Evolutionary conservation across 2,329 filamentous ascomycete species (phyloP).

Genomic region (Talaromyces sp.): DNA sequence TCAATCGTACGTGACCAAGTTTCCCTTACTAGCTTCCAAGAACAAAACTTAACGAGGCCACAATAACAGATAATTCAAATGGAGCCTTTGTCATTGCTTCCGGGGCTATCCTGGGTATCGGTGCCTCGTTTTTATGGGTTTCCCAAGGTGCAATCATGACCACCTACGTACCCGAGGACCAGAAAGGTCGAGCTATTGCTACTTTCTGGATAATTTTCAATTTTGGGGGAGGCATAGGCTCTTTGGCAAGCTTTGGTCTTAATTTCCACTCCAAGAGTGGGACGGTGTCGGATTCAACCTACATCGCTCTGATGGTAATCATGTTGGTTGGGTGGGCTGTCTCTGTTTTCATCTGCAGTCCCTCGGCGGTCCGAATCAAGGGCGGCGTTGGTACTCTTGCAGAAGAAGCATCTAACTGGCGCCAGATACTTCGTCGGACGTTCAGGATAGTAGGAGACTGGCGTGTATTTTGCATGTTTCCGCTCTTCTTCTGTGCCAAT

Average conservation of each 20-base stretch:
- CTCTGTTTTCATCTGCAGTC: constrained; percentile 46
- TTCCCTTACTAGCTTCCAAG: neutral
- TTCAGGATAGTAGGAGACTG: constrained; percentile 35
- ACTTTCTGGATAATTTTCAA: constrained; percentile 45
- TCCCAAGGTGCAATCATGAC: constrained; percentile 46
- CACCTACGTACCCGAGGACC: constrained; percentile 39
- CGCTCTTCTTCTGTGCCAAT: constrained; percentile 52
- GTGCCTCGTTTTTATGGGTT: constrained; percentile 28
- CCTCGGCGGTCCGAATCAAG: constrained; percentile 36
- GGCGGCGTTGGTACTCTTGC: constrained; percentile 30
- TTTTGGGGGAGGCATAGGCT: constrained; percentile 40
- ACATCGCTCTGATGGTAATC: constrained; percentile 45
- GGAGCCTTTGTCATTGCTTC: constrained; percentile 33
- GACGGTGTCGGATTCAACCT: constrained; percentile 47
- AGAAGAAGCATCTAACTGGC: constrained; percentile 37
- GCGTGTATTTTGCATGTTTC: constrained; percentile 46
- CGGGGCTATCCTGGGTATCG: constrained; percentile 42
- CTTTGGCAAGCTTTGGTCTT: constrained; percentile 40
- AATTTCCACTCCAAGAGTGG: constrained; percentile 38
- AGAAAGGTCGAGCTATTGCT: constrained; percentile 26
- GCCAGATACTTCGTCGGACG: constrained; percentile 24
- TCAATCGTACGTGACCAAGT: constrained; percentile 23
- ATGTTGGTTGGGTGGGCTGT: constrained; percentile 47
- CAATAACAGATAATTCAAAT: constrained; percentile 14
- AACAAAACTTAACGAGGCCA: neutral